Percentiles rank a stretch among this genome's conserved stretches.
phyloP scores from a whole-genome alignment of 2,329 filamentous ascomycete species.

The Elsinoe fawcettii region DNA sequence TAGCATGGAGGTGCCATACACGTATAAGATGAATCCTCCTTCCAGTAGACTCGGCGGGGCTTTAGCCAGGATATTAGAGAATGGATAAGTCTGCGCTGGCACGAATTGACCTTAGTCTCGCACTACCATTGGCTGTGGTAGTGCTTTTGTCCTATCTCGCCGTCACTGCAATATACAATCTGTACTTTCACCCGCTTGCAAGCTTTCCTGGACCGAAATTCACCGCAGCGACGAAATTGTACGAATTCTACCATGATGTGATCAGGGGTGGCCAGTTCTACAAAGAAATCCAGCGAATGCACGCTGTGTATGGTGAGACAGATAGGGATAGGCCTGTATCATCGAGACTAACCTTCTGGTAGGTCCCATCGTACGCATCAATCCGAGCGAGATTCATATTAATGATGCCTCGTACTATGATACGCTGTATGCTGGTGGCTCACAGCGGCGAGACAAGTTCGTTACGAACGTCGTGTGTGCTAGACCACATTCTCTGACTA shows the following conservation, averaged over 20 bases:
- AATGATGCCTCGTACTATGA: slow-evolving; percentile 33
- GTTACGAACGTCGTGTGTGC: too few relatives aligned
- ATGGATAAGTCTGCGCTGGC: neutral
- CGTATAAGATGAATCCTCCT: neutral
- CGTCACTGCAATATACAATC: slow-evolving; percentile 20
- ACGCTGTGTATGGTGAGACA: slow-evolving; percentile 23
- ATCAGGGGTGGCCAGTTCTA: slow-evolving; percentile 23
- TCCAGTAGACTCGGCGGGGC: neutral
- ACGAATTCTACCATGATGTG: slow-evolving; percentile 27
- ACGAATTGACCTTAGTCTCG: neutral
- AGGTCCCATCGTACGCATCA: slow-evolving; percentile 25
- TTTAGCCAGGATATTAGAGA: too few relatives aligned
- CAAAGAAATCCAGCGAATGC: slow-evolving; percentile 24
- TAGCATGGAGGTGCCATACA: neutral
- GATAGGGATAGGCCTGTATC: too few relatives aligned
- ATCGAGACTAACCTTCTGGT: too few relatives aligned
- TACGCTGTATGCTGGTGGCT: slow-evolving; percentile 19
- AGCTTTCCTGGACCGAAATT: slow-evolving; percentile 26
- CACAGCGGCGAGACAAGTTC: slow-evolving; percentile 23
- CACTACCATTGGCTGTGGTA: neutral
- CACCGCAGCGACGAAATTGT: slow-evolving; percentile 23
- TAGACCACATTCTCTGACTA: neutral
- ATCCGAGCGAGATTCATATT: slow-evolving; percentile 37
- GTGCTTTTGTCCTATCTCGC: slow-evolving; percentile 15
- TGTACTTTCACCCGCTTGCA: slow-evolving; percentile 24